These are phyloP conservation scores for Sonneratia alba DNA, from an alignment of 345 rosid genomes.

Conservation along the genomic window DNA sequence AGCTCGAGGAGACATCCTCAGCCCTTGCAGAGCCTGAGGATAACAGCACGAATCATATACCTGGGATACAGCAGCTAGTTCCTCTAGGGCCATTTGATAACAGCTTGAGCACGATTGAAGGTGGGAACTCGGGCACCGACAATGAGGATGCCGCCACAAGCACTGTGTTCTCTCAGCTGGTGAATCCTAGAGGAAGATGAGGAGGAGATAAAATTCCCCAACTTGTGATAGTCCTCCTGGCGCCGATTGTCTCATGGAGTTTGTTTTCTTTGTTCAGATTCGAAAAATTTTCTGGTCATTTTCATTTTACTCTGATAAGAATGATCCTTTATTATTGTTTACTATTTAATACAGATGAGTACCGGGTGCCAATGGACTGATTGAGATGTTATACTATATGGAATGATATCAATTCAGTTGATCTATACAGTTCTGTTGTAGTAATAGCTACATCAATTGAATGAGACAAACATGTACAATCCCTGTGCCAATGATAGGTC, in stretches of 20 bases:
- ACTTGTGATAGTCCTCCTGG: slow-evolving; percentile 2
- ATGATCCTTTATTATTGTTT: background rate
- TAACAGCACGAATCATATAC: slow-evolving; percentile 91
- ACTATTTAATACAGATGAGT: slow-evolving; percentile 1
- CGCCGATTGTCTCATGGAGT: background rate
- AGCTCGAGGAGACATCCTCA: slow-evolving; percentile 83
- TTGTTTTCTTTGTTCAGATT: background rate
- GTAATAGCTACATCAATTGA: background rate
- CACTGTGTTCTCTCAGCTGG: slow-evolving; percentile 95
- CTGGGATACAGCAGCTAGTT: slow-evolving; percentile 63
- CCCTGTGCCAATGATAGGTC: too few species aligned
- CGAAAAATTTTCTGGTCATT: slow-evolving; percentile 11
- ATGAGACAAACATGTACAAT: too few species aligned
- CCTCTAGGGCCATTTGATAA: slow-evolving; percentile 84
- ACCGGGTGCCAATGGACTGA: background rate
- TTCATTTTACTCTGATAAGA: slow-evolving; percentile 4
- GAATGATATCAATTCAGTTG: background rate
- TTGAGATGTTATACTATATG: background rate
- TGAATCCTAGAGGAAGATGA: slow-evolving; percentile 94
- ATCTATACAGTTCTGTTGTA: background rate
- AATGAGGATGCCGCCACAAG: slow-evolving; percentile 80
- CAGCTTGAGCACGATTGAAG: slow-evolving; percentile 70
- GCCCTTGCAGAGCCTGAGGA: slow-evolving; percentile 91
- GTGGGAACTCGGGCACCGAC: slow-evolving; percentile 51
- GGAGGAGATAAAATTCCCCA: slow-evolving; percentile 2